Evolutionary conservation across 73 alveolate species (phyloP), one percentile per base, ranked within the genome.

Genomic region (Durusdinium trenchii): DNA sequence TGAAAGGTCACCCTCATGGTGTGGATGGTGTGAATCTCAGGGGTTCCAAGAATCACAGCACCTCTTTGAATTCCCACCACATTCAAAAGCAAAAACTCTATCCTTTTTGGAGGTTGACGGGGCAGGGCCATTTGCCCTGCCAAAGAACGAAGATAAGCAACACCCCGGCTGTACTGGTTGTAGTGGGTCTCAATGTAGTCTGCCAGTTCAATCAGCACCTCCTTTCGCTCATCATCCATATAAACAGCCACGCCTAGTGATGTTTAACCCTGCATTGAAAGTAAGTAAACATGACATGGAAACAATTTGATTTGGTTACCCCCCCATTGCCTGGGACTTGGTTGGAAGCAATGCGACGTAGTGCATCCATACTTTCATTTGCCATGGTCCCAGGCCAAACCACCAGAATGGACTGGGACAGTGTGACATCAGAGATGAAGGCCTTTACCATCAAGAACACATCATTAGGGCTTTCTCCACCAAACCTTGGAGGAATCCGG

Each of bases 361-460:
- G n/a, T 32, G 71, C 23, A 20, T 47, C 57, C 50, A 81, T 14
- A 30, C 71, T 14, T 50, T n/a, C 36, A 50, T 81, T 50, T 28
- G 91, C 91, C 7, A 18, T 32, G 35, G 9, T 35, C 47, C 91
- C 91, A 1, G 91, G 91, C 91, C 91, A 81, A 81, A 81, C 91
- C 0, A 50, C 91, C 16, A 81, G 6, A 6, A 35, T n/a, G 3
- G 91, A 48, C 32, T 81, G 91, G 35, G 71, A 81, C 3, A 81
- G 71, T 6, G 23, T 48, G 3, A 14, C 7, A 7, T 81, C 91
- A 43, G 42, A 14, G 46, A 81, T 67, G 6, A 30, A 81, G 28
- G 71, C 91, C n/a, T 81, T 81, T 48, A 81, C 91, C 91, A 81
- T 81, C 46, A 81, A 35, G 47, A 81, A 81, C 71, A 81, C 92